Base-by-base conservation (phyloP, 2,329 filamentous ascomycete genomes). In the Diaporthe sp. region DNA sequence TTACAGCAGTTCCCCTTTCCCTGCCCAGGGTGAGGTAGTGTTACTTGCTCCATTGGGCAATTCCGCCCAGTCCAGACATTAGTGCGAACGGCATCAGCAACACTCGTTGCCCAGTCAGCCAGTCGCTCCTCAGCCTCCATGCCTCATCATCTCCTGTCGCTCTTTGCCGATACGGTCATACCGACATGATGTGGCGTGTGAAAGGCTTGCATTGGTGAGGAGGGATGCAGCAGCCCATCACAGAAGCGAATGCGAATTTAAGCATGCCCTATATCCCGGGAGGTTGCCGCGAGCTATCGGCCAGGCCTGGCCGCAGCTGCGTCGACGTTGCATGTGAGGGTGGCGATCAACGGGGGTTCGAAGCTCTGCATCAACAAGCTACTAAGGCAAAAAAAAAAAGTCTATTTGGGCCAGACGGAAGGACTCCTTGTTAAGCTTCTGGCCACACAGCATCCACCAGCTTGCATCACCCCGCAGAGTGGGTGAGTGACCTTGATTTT, bases 341-440 rank as follows among this genome's bases (percentile, higher is more conserved):
- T 25, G 46, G 44, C 61, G 61, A 67, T 67, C 42, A 46, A 25
- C 42, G 61, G 61, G 42, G 62, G 19, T 12, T n/a, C 22, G 2
- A 70, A 31, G 65, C n/a, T 46, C 34, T 70, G 46, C 44, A 42
- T 28, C 46, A 53, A 39, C 31, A 53, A 34, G 31, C 31, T 53
- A 53, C 46, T 3, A 25, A 25, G 31, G 22, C 37, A n/a, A 15
- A 9, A 42, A 31, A 31, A 31, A 70, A 70, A 70, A 70, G 22
- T 70, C 34, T 70, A 55, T 42, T 70, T 55, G 34, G 34, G 44
- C 65, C 65, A 70, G 34, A 55, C 49, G 65, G 46, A 42, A 42
- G 46, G 34, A 39, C 65, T 55, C 65, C 65, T 53, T n/a, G 10
- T 15, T 17, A 49, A 49, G 25, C 46, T 19, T 6, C 34, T 51